A percentile compares a stretch with the other conserved stretches of the same genome.
These are phyloP conservation scores for Yamagishiella unicocca DNA, from an alignment of 139 green algal genomes.

Conservation along the genomic window DNA sequence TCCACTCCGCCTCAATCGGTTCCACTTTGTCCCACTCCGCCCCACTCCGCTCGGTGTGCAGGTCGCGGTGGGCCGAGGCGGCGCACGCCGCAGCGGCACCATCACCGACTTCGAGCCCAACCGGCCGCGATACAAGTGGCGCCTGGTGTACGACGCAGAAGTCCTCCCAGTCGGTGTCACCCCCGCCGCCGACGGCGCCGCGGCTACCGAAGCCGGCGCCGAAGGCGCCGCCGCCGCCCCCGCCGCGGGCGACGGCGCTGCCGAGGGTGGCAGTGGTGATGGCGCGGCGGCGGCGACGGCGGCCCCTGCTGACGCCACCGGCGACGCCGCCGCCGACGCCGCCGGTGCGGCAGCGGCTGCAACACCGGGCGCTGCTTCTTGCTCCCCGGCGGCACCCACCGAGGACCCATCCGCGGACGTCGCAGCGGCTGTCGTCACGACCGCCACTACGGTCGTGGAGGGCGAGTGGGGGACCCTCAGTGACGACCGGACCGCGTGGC, in stretches of 20 bases:
- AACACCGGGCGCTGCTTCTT: no score
- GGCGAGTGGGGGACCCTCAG: slow-evolving; percentile 37
- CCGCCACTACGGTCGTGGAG: neutral
- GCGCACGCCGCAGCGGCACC: slow-evolving; percentile 12
- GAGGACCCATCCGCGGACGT: neutral
- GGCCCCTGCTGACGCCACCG: neutral
- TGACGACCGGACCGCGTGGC: slow-evolving; percentile 29
- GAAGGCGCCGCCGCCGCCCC: neutral
- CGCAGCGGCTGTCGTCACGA: neutral
- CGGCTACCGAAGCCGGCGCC: no score
- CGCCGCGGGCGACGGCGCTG: neutral
- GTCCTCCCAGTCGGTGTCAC: slow-evolving; percentile 1
- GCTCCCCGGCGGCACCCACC: no score
- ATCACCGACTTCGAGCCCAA: slow-evolving; percentile 48
- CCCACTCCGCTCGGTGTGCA: no score
- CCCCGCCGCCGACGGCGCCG: neutral
- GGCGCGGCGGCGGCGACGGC: neutral
- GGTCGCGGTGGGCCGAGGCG: slow-evolving; percentile 35
- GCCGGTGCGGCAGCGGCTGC: neutral
- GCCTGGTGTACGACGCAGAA: slow-evolving; percentile 39
- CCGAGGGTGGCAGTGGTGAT: neutral
- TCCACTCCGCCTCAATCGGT: no score
- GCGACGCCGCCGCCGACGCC: neutral
- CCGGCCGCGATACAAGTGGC: slow-evolving; percentile 45
- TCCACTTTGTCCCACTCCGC: no score